A percentile compares a stretch with the other conserved stretches of the same genome.
Conservation (phyloP, 192 early-diverging fungal species). For the Jimgerdemannia flammicorona region DNA sequence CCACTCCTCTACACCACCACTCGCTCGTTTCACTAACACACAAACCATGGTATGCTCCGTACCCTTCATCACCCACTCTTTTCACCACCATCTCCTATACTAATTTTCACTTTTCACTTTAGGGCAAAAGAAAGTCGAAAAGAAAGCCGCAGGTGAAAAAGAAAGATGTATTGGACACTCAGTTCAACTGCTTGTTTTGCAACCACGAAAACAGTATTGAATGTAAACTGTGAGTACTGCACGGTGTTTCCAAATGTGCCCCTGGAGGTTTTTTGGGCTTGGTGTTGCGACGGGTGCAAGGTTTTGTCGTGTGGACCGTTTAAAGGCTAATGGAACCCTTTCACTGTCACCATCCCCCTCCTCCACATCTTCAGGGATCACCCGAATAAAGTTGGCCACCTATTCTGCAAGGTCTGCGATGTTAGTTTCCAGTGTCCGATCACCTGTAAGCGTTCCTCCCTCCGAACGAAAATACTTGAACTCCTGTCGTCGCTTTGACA, state of each 20-base stretch:
- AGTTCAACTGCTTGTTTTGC: slow-evolving; percentile 83
- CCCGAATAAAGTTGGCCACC: slow-evolving; percentile 64
- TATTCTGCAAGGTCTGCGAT: slow-evolving; percentile 77
- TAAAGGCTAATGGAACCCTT: not conserved
- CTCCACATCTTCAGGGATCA: slow-evolving; percentile 46
- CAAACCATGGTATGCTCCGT: too few relatives aligned
- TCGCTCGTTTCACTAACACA: too few relatives aligned
- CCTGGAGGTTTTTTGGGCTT: not conserved
- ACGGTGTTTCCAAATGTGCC: slow-evolving; percentile 2
- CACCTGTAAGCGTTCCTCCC: slow-evolving; percentile 40
- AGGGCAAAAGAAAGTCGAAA: slow-evolving; percentile 77
- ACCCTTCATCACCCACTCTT: too few relatives aligned
- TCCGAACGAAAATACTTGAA: too few relatives aligned
- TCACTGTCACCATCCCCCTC: not conserved
- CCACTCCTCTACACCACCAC: too few relatives aligned
- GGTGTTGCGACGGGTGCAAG: not conserved
- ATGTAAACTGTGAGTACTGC: slow-evolving; percentile 62
- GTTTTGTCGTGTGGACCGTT: slow-evolving; percentile 8
- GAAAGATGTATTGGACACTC: slow-evolving; percentile 63
- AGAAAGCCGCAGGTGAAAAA: slow-evolving; percentile 65
- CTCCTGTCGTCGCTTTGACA: too few relatives aligned
- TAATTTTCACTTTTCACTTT: not conserved
- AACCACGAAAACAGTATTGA: slow-evolving; percentile 81
- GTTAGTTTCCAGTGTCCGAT: slow-evolving; percentile 70
- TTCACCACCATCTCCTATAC: too few relatives aligned